Conservation (phyloP, 805 yeast species). For the Saccharomycopsis schoenii region DNA sequence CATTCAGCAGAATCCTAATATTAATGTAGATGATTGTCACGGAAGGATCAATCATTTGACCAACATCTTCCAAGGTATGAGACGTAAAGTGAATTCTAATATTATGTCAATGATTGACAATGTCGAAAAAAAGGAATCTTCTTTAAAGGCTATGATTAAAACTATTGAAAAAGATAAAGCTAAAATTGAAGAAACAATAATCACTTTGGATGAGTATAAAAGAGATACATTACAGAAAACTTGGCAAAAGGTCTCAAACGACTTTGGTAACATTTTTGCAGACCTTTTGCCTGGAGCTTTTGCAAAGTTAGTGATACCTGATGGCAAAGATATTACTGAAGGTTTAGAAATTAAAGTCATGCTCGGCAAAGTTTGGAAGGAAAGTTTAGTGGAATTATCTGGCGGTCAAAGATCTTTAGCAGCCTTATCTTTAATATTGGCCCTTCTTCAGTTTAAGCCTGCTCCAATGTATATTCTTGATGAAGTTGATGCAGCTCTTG, state of each 20-base stretch:
- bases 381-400: constrained; percentile 84
- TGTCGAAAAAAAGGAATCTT: constrained; percentile 76
- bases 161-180: constrained; percentile 84
- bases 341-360: constrained; percentile 88
- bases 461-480: constrained; percentile 98
- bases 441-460: constrained; percentile 87
- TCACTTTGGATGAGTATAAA: constrained; percentile 75
- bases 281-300: constrained; percentile 83
- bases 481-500: constrained; percentile 98
- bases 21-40: constrained; percentile 54
- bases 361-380: constrained; percentile 91
- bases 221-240: constrained; percentile 73
- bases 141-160: constrained; percentile 68
- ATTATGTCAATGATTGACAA: constrained; percentile 88
- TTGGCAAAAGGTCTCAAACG: constrained; percentile 77
- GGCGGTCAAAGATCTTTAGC: constrained; percentile 96
- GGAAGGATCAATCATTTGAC: constrained; percentile 45
- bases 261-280: constrained; percentile 83
- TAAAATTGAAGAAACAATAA: constrained; percentile 82
- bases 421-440: constrained; percentile 86
- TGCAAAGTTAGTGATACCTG: constrained; percentile 78
- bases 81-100: constrained; percentile 71
- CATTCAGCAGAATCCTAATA: constrained; percentile 50
- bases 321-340: constrained; percentile 71
- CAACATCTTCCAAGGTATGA: constrained; percentile 58